Evolutionary conservation across 2,329 filamentous ascomycete genomes (phyloP), one percentile per base, ranked within the genome.

Genomic region (Phoma sp.): DNA sequence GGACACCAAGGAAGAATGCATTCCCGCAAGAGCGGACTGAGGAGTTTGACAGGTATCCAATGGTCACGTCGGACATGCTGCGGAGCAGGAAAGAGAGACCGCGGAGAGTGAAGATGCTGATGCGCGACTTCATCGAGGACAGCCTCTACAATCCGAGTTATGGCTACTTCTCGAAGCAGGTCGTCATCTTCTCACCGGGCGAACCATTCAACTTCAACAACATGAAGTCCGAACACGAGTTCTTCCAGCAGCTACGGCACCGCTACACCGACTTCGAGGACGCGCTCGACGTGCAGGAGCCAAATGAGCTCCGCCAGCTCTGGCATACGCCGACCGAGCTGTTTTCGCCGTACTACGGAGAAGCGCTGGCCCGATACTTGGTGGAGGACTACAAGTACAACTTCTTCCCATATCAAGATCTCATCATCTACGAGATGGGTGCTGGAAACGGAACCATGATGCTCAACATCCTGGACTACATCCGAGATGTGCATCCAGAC

Each of bases 311-410:
- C 33, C 87, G 95, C 9, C 95, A 99, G 78, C 82, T 99, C 38
- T 99, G 95, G 95, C 96, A 99, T 76, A 99, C 95, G 11, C 95
- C 96, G 0, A 99, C 95, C 0, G 95, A 99, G 79, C 86, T 99
- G 17, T 99, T 99, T 79, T 86, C 91, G 26, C 95, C 96, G 0
- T 96, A 93, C 77, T 99, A 99, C 74, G 96, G 93, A 71, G 93
- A 99, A 80, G 91, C 95, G 28, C 91, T 99, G 64, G 95, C 93
- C n/a, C 88, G 93, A 17, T 97, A 98, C 75, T 85, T 99, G 37
- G 88, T 98, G 63, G 88, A 91, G 63, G 97, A 99, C 79, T 99
- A 99, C 83, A 92, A 95, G 73, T 86, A 97, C 73, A 91, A 91
- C 37, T 86, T 92, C 50, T 98, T 95, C 74, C 95, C 95, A 2